Percentiles rank a stretch among this genome's conserved stretches.
phyloP scores from a whole-genome alignment of 257 asterid genomes.

The Solanum bukasovii region DNA sequence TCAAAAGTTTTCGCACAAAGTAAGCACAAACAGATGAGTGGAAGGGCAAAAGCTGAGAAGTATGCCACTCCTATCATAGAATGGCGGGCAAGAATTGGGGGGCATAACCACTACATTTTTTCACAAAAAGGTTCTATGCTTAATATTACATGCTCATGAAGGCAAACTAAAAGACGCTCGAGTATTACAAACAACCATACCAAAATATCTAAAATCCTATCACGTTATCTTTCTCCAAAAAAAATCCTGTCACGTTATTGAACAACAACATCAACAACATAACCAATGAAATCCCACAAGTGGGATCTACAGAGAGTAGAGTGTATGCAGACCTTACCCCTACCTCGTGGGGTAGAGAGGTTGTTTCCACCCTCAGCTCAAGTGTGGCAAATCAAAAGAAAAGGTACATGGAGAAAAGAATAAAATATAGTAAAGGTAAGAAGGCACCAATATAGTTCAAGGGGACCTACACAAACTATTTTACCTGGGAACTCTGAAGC shows the following conservation, averaged over 20 bases:
- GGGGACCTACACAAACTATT: not conserved
- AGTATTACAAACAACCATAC: not conserved
- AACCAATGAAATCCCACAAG: not conserved
- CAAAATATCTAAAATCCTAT: not conserved
- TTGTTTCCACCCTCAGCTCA: not conserved
- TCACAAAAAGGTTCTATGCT: not conserved
- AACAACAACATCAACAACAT: not conserved
- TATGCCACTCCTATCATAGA: not conserved
- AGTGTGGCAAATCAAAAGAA: not conserved
- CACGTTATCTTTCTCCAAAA: not conserved
- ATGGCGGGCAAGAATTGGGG: not conserved
- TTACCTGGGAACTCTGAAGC: constrained; percentile 85
- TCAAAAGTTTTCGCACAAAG: not conserved
- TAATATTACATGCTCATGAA: not conserved
- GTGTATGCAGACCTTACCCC: not conserved
- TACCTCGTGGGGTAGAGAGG: not conserved
- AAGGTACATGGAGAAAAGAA: not conserved
- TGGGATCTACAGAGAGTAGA: not conserved
- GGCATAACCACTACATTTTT: not conserved
- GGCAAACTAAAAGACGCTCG: not conserved
- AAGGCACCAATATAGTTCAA: not conserved
- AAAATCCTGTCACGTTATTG: not conserved
- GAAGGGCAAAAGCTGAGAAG: not conserved
- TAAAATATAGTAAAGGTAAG: not conserved
- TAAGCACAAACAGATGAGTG: not conserved